Evolutionary conservation across 2,329 filamentous ascomycete species (phyloP).

Genomic region (Ophiostoma quercus): DNA sequence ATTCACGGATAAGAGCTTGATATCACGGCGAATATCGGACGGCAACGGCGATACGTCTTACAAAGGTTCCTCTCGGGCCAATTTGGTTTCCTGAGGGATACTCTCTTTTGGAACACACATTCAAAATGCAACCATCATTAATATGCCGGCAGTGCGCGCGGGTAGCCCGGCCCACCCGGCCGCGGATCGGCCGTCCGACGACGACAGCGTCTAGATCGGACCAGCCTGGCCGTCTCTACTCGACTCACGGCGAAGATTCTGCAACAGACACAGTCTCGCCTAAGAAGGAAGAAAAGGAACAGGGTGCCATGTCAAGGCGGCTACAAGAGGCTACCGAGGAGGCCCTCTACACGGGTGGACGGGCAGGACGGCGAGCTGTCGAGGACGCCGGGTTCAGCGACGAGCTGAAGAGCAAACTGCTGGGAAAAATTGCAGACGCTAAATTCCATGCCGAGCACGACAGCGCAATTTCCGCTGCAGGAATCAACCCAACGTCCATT

Average conservation of each 20-base stretch:
- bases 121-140: background rate
- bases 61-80: background rate
- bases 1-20: constrained; percentile 7
- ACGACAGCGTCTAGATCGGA: background rate
- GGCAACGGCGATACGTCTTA: background rate
- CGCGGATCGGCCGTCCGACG: background rate
- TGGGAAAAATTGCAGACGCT: constrained; percentile 52
- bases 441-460: constrained; percentile 50
- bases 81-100: background rate
- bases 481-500: constrained; percentile 27
- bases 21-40: constrained; percentile 2
- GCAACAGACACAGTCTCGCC: background rate
- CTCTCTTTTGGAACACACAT: background rate
- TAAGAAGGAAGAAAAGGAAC: background rate
- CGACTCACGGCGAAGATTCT: background rate
- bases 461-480: constrained; percentile 45
- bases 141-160: constrained; percentile 20
- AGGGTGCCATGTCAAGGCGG: constrained; percentile 50
- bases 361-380: constrained; percentile 53
- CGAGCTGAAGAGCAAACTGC: constrained; percentile 54
- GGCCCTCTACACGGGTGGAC: constrained; percentile 53
- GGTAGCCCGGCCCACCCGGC: background rate
- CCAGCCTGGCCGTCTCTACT: background rate
- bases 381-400: constrained; percentile 60
- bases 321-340: constrained; percentile 61